phyloP scores from a whole-genome alignment of 139 green algal genomes.

The Edaphochlamys debaryana region DNA sequence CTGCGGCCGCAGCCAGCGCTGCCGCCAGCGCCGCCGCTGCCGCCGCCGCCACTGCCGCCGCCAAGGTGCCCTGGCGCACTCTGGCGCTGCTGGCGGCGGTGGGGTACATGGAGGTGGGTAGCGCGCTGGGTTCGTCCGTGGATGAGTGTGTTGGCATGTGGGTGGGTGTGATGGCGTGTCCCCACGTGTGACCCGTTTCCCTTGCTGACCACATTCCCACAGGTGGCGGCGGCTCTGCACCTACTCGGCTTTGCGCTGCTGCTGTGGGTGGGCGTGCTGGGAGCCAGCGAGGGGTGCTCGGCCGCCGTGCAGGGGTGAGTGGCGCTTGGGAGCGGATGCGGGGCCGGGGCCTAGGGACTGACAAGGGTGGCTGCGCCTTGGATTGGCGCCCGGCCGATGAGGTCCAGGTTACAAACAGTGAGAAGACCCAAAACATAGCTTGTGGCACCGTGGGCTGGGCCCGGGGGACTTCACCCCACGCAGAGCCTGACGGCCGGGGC shows the following conservation, averaged over 20 bases:
- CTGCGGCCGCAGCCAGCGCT: background rate
- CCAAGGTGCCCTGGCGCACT: slow-evolving; percentile 26
- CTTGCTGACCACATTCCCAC: too few relatives aligned
- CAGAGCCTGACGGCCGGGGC: too few relatives aligned
- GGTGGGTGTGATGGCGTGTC: background rate
- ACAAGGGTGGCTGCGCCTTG: too few relatives aligned
- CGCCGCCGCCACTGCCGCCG: slow-evolving; percentile 2
- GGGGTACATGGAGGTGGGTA: slow-evolving; percentile 34
- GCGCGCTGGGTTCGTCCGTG: background rate
- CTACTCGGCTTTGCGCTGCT: slow-evolving; percentile 18
- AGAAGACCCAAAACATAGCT: too few relatives aligned
- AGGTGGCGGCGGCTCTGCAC: slow-evolving; percentile 33
- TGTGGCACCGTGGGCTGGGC: too few relatives aligned
- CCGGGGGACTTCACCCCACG: too few relatives aligned
- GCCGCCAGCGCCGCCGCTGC: slow-evolving; percentile 8
- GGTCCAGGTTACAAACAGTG: too few relatives aligned
- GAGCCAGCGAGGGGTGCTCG: slow-evolving; percentile 30
- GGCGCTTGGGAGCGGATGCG: background rate
- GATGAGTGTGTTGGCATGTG: background rate
- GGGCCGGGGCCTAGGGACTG: too few relatives aligned
- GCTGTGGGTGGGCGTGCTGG: slow-evolving; percentile 41
- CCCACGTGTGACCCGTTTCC: too few relatives aligned
- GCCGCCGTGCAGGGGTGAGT: slow-evolving; percentile 38
- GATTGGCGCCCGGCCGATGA: too few relatives aligned
- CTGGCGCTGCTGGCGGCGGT: slow-evolving; percentile 27